Evolutionary conservation across 352 stramenopile species (phyloP).

Genomic region (Globisporangium echinulatum): DNA sequence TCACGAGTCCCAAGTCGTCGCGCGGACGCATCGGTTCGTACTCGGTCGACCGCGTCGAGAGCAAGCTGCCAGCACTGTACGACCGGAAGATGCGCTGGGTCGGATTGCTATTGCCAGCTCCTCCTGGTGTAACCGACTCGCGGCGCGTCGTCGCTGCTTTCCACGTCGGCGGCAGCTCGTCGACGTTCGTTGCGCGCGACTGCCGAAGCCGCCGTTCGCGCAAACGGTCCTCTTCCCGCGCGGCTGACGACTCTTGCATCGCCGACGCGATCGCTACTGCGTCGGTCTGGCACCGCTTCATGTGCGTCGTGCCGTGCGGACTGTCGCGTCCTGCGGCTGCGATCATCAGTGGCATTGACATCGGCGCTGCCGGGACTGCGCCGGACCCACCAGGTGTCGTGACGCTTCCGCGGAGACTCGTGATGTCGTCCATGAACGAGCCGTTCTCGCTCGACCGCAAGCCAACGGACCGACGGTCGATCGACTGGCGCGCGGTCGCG

Average conservation of each 20-base stretch:
- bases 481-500: slow-evolving; percentile 26
- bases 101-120: not conserved
- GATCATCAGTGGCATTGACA: slow-evolving; percentile 9
- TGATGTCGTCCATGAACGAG: slow-evolving; percentile 32
- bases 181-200: slow-evolving; percentile 36
- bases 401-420: slow-evolving; percentile 22
- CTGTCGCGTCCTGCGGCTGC: slow-evolving; percentile 14
- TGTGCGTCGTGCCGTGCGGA: slow-evolving; percentile 12
- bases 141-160: slow-evolving; percentile 14
- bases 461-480: slow-evolving; percentile 28
- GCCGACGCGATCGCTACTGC: slow-evolving; percentile 51
- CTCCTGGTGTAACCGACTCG: slow-evolving; percentile 4
- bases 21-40: slow-evolving; percentile 22
- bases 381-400: no score
- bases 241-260: slow-evolving; percentile 38
- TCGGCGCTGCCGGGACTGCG: not conserved
- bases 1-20: slow-evolving; percentile 36
- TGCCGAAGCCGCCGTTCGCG: slow-evolving; percentile 27
- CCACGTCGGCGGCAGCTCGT: slow-evolving; percentile 17
- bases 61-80: slow-evolving; percentile 59
- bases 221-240: slow-evolving; percentile 36
- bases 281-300: slow-evolving; percentile 70
- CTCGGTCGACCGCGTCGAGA: slow-evolving; percentile 31
- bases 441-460: slow-evolving; percentile 33
- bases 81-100: slow-evolving; percentile 35